Evolutionary conservation across 306 rosid genomes (phyloP), one percentile per base, ranked within the genome.

Genomic region (Malus sieversii): DNA sequence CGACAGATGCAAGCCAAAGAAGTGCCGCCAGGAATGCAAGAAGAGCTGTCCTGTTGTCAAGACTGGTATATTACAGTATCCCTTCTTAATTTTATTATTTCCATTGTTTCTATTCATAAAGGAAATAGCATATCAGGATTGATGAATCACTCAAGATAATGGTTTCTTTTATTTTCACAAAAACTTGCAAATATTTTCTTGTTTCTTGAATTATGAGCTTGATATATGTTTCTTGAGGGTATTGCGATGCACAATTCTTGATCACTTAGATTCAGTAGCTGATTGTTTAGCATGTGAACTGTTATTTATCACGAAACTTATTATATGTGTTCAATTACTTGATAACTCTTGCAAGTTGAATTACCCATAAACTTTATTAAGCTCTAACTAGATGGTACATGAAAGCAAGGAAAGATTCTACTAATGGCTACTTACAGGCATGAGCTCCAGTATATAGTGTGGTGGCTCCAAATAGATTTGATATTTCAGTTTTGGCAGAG

Each of bases 11-110:
- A 93, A 93, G 80, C 97, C 97, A 30, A 93, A 91, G 18, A 93
- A 91, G 85, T 93, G 97, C 69, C 91, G 93, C 19, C 98, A 89
- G 78, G 97, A 91, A 81, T 93, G 98, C 83, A 93, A 91, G 78
- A 93, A 88, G 88, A 89, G 96, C 78, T 93, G 98, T 74, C 98
- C 98, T n/a, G 97, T 93, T 42, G 97, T 91, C 70, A 86, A 84
- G 79, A 91, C 98, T 1, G 96, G 98, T 93, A 74, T 67, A 30
- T 10, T 30, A 33, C 38, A 33, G 10, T 67, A 5, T 11, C 10
- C 23, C 12, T 27, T 25, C 10, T 22, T 67, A 9, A 3, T 66
- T 27, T 1, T 11, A 70, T 10, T 69, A 60, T 1, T 14, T 62
- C 10, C 32, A 0, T 10, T 9, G 15, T 18, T 18, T 8, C 15